These are phyloP conservation scores for Panellus pusillus DNA, from an alignment of 768 basidiomycete species.

Conservation along the genomic window DNA sequence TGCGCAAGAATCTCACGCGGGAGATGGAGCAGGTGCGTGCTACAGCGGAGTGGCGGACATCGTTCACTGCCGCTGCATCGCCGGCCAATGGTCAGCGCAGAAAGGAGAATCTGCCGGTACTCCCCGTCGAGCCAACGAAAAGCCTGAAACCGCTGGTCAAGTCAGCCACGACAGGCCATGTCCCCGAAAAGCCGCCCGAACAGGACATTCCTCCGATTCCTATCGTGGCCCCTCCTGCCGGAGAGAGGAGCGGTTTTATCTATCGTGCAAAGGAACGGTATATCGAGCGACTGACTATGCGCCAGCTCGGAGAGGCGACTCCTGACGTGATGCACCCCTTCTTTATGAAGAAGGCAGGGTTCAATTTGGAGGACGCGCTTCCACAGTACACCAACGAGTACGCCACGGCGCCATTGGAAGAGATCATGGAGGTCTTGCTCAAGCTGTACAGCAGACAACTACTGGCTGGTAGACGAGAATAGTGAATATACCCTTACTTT, in stretches of 20 bases:
- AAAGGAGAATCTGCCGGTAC: slow-evolving; percentile 36
- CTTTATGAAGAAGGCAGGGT: slow-evolving; percentile 82
- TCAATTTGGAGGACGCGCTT: slow-evolving; percentile 80
- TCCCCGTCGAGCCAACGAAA: slow-evolving; percentile 27
- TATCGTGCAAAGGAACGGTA: slow-evolving; percentile 61
- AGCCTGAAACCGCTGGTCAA: slow-evolving; percentile 7
- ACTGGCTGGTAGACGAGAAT: slow-evolving; percentile 33
- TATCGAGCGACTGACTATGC: slow-evolving; percentile 81
- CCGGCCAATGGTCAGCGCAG: slow-evolving; percentile 31
- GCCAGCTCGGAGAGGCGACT: slow-evolving; percentile 86
- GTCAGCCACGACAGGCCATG: slow-evolving; percentile 6
- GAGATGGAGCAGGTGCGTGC: slow-evolving; percentile 77
- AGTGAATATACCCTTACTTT: slow-evolving; percentile 4
- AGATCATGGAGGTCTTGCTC: slow-evolving; percentile 79
- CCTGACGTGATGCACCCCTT: slow-evolving; percentile 87
- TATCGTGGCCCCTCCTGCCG: slow-evolving; percentile 5
- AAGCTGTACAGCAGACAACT: slow-evolving; percentile 78
- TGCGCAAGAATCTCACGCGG: slow-evolving; percentile 71
- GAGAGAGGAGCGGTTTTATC: slow-evolving; percentile 35
- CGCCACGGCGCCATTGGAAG: slow-evolving; percentile 78
- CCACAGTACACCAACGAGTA: slow-evolving; percentile 88
- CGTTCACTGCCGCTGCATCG: slow-evolving; percentile 29
- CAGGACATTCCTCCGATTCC: not conserved
- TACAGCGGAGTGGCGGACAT: slow-evolving; percentile 53
- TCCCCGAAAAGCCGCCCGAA: slow-evolving; percentile 2